Conservation (phyloP, 129 eudicot genomes). For the Helianthus annuus region HanXRQr2.0-SUNRISE NC_035444.2:36003881-36004380, state of each 20-base stretch:
- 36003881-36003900: slow-evolving; percentile 7
- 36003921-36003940: not conserved
- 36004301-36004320: no score
- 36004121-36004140: slow-evolving; percentile 14
- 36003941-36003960: not conserved
- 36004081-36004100: not conserved
- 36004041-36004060: no score
- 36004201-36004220: not conserved
- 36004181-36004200: slow-evolving; percentile 6
- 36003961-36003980: not conserved
- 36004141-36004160: not conserved
- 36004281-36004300: no score
- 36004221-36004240: not conserved
- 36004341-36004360: not conserved
- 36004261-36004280: no score
- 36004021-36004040: slow-evolving; percentile 6
- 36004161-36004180: slow-evolving; percentile 6
- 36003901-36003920: slow-evolving; percentile 2
- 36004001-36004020: slow-evolving; percentile 11
- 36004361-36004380: not conserved
- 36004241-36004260: no score
- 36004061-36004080: not conserved
- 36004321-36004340: no score
- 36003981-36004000: not conserved
- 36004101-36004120: not conserved